A percentile compares a stretch with the other conserved stretches of the same genome.
These are phyloP conservation scores for Zygosaccharomyces bisporus DNA, from an alignment of 805 yeast genomes.

Conservation along the genomic window DNA sequence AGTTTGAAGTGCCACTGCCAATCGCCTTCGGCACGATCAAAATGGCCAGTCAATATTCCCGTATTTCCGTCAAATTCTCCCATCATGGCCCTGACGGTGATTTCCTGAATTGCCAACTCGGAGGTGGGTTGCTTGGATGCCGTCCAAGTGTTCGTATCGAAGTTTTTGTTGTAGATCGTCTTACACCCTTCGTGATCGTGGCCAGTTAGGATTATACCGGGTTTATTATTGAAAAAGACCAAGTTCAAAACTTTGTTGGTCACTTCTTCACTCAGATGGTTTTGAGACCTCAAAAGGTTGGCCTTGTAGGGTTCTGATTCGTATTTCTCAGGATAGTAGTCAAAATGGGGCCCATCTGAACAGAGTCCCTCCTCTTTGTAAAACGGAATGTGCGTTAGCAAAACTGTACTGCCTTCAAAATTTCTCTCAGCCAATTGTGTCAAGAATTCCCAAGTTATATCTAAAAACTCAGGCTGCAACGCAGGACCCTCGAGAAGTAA, in stretches of 20 bases:
- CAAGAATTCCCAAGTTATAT: conserved; percentile 70
- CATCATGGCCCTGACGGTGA: conserved; percentile 91
- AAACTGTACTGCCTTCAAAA: conserved; percentile 74
- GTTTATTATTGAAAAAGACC: conserved; percentile 61
- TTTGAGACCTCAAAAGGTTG: conserved; percentile 75
- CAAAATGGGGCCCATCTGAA: conserved; percentile 76
- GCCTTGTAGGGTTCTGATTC: conserved; percentile 62
- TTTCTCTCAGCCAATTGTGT: conserved; percentile 50
- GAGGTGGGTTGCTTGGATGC: conserved; percentile 45
- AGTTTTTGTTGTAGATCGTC: conserved; percentile 52
- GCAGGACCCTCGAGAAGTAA: conserved; percentile 89
- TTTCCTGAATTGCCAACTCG: conserved; percentile 51
- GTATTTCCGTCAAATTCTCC: conserved; percentile 91
- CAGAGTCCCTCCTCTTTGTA: conserved; percentile 80
- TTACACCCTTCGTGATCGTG: conserved; percentile 97
- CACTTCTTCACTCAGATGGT: conserved; percentile 68
- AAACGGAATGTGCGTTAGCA: conserved; percentile 87
- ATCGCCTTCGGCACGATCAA: conserved; percentile 37
- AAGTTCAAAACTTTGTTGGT: conserved; percentile 65
- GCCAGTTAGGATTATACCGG: conserved; percentile 85
- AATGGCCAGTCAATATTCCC: conserved; percentile 78
- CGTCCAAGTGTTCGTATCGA: conserved; percentile 49
- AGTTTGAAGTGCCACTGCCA: conserved; percentile 70
- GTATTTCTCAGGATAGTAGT: conserved; percentile 51
- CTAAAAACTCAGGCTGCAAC: conserved; percentile 63